Base-by-base conservation (phyloP, 305 asterid genomes). In the Coffea humblotiana region DNA sequence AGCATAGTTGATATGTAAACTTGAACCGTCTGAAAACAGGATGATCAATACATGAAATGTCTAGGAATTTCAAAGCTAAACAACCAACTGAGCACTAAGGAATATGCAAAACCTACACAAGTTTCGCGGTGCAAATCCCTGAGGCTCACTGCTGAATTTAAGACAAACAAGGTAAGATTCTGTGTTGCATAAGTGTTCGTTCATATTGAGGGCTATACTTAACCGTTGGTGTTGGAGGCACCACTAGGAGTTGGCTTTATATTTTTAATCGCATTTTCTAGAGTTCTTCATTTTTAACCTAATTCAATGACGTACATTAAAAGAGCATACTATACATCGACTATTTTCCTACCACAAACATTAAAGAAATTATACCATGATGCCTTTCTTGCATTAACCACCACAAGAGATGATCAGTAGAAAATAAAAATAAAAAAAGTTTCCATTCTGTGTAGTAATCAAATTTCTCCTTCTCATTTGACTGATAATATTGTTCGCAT, bases 71-170 rank as follows among this genome's bases (percentile, higher is more conserved):
- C 79, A 66, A 80, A 60, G 68, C 82, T 64, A 74, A 77, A 74
- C 72, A 80, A 70, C 72, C 82, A 73, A 76, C 40, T 83, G 82
- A 89, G 85, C 89, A 77, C 79, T 52, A 87, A 79, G 8, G 88
- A 76, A 77, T 79, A 81, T 40, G 78, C 91, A 61, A 88, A 87
- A 83, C 88, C 89, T 18, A 83, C 89, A 65, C 93, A 89, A 77
- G 88, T 92, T 81, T 81, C 92, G 58, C 80, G 77, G 56, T 93
- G 93, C 83, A 85, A 82, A 66, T 86, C 87, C 43, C 69, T 88
- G 88, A 82, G 85, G 48, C 90, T 93, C 85, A 35, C 87, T 77
- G 90, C 89, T 21, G 89, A 88, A 69, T 73, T 77, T 71, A 84
- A 86, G 85, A 78, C 83, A 54, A 83, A 74, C 72, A 72, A 68